Conservation (phyloP, 805 yeast genomes). For the Diddensiella transvaalensis region DNA sequence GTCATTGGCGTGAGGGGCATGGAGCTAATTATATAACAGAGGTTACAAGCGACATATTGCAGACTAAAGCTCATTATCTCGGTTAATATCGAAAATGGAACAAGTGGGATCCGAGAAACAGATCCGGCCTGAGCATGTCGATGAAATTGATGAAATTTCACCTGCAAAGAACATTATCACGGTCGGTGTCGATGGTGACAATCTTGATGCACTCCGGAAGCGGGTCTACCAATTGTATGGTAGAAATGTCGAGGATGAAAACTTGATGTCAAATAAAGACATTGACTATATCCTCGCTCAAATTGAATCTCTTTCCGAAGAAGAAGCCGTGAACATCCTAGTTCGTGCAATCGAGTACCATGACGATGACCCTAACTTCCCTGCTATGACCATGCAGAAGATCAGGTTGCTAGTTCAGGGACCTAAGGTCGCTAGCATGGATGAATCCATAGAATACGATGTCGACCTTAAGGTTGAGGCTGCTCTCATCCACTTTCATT, state of each 20-base stretch:
- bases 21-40: too few species aligned
- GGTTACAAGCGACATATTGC: too few species aligned
- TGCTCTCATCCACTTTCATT: slow-evolving; percentile 37
- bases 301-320: slow-evolving; percentile 29
- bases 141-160: not conserved
- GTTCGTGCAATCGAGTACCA: slow-evolving; percentile 42
- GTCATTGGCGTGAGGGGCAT: too few species aligned
- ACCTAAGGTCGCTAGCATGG: slow-evolving; percentile 20
- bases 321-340: slow-evolving; percentile 42
- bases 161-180: slow-evolving; percentile 22
- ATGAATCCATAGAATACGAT: slow-evolving; percentile 16
- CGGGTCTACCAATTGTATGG: slow-evolving; percentile 2
- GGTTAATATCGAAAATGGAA: too few species aligned
- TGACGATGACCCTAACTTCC: slow-evolving; percentile 46
- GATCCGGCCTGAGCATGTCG: not conserved
- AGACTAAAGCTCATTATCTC: too few species aligned
- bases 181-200: slow-evolving; percentile 31
- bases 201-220: not conserved
- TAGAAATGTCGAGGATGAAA: not conserved
- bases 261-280: not conserved
- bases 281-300: slow-evolving; percentile 16
- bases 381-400: slow-evolving; percentile 30
- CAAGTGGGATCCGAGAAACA: not conserved
- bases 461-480: slow-evolving; percentile 40
- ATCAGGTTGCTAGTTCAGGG: slow-evolving; percentile 19